Evolutionary conservation across 805 yeast species (phyloP).

Genomic region (Wickerhamiella slavikovae): DNA sequence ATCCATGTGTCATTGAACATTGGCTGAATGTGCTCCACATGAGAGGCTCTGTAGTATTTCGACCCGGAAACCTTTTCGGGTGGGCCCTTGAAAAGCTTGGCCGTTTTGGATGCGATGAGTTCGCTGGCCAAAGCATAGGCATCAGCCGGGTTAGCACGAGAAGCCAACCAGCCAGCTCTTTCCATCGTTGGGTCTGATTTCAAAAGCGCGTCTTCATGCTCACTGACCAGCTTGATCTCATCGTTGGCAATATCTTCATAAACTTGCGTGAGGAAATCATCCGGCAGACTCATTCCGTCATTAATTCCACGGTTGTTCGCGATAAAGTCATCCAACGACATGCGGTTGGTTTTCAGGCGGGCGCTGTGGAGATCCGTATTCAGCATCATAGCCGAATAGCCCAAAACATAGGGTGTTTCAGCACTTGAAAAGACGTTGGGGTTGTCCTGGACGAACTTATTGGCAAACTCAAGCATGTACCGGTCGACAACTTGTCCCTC

Average conservation of each 20-base stretch:
- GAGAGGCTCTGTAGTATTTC: constrained; percentile 63
- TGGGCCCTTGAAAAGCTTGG: constrained; percentile 44
- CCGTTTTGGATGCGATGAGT: constrained; percentile 80
- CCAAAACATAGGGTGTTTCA: constrained; percentile 79
- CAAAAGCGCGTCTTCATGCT: constrained; percentile 78
- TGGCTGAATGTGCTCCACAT: constrained; percentile 75
- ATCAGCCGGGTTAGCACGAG: constrained; percentile 46
- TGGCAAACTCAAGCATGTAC: constrained; percentile 92
- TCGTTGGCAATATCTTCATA: constrained; percentile 60
- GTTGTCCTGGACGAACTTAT: constrained; percentile 71
- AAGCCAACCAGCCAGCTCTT: constrained; percentile 25
- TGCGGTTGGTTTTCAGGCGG: constrained; percentile 57
- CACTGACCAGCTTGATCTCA: constrained; percentile 81
- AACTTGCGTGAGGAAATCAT: constrained; percentile 45
- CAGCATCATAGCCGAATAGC: constrained; percentile 79
- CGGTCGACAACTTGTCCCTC: constrained; percentile 97
- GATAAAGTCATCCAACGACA: constrained; percentile 76
- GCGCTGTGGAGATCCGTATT: constrained; percentile 88
- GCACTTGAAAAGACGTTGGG: constrained; percentile 72
- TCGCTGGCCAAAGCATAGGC: constrained; percentile 84
- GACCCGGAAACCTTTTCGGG: constrained; percentile 23
- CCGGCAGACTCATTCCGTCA: constrained; percentile 68
- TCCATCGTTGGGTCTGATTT: constrained; percentile 31
- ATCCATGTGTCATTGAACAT: constrained; percentile 93
- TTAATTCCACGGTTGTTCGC: constrained; percentile 82